These are phyloP conservation scores for Parastagonospora avenae DNA, from an alignment of 2,329 filamentous ascomycete species.

Conservation along the genomic window DNA sequence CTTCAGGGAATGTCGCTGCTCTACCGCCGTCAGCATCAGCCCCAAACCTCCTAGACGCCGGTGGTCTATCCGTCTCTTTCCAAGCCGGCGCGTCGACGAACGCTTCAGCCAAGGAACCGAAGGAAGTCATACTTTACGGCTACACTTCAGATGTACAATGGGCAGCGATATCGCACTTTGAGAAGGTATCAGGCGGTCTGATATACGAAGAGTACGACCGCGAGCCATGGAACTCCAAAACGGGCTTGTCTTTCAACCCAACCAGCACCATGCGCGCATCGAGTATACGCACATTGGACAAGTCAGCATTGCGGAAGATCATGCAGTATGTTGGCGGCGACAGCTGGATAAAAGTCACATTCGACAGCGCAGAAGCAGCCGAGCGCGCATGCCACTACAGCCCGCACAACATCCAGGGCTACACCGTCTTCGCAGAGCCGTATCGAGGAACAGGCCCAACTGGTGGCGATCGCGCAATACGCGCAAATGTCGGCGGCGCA, in stretches of 20 bases:
- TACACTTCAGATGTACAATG: constrained; percentile 74
- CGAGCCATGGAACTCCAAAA: constrained; percentile 75
- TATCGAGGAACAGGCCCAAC: constrained; percentile 53
- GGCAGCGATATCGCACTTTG: constrained; percentile 87
- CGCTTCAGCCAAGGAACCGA: constrained; percentile 59
- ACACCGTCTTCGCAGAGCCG: constrained; percentile 54
- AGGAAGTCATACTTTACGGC: constrained; percentile 85
- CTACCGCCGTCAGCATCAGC: constrained; percentile 40
- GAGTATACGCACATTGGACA: constrained; percentile 69
- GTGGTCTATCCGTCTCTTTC: constrained; percentile 34
- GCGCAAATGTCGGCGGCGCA: constrained; percentile 38
- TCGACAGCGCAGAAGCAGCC: constrained; percentile 55
- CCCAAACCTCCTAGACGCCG: constrained; percentile 38
- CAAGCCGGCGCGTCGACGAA: constrained; percentile 39
- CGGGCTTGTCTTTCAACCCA: constrained; percentile 61
- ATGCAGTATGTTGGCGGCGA: constrained; percentile 81
- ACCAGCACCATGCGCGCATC: constrained; percentile 72
- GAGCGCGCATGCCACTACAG: constrained; percentile 55
- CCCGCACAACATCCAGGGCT: constrained; percentile 55
- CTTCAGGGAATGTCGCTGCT: constrained; percentile 23
- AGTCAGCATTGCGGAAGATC: constrained; percentile 77
- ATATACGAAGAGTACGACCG: constrained; percentile 95
- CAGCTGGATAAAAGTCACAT: constrained; percentile 78
- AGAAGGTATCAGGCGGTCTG: constrained; percentile 76
- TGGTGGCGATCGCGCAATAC: constrained; percentile 50